Percentiles rank a stretch among this genome's conserved stretches.
phyloP scores from a whole-genome alignment of 768 basidiomycete species.

The Suillus alpinus region DNA sequence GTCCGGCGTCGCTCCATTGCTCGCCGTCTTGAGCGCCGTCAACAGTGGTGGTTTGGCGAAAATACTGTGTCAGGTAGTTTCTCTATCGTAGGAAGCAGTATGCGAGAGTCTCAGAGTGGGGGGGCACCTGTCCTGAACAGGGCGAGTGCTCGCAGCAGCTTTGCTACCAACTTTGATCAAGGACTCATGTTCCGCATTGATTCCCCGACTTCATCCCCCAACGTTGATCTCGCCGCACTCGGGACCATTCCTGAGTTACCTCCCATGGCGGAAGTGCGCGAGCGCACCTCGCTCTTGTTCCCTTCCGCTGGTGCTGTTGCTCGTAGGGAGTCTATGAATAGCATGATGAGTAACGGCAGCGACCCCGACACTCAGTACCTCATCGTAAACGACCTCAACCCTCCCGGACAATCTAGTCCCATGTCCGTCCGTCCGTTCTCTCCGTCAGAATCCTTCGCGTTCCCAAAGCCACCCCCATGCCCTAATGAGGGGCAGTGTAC shows the following conservation, averaged over 20 bases:
- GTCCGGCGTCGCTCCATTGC: slow-evolving; percentile 45
- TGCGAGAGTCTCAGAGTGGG: slow-evolving; percentile 13
- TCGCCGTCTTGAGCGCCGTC: slow-evolving; percentile 41
- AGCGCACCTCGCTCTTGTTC: slow-evolving; percentile 25
- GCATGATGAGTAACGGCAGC: slow-evolving; percentile 34
- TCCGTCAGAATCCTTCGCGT: slow-evolving; percentile 63
- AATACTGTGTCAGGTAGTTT: slow-evolving; percentile 7
- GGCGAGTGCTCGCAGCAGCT: slow-evolving; percentile 52
- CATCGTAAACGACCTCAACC: slow-evolving; percentile 23
- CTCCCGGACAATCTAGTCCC: slow-evolving; percentile 39
- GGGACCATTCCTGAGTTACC: slow-evolving; percentile 40
- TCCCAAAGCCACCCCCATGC: slow-evolving; percentile 58
- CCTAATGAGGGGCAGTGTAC: neutral
- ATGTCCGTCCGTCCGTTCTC: slow-evolving; percentile 68
- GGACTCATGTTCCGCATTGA: slow-evolving; percentile 26
- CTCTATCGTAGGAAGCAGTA: slow-evolving; percentile 11
- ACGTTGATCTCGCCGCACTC: slow-evolving; percentile 7
- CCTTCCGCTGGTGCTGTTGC: slow-evolving; percentile 22
- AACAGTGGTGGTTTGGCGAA: slow-evolving; percentile 44
- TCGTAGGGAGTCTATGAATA: slow-evolving; percentile 39
- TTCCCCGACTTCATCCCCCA: slow-evolving; percentile 17
- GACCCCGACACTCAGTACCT: slow-evolving; percentile 42
- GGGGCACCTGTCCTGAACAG: slow-evolving; percentile 20
- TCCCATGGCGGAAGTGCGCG: slow-evolving; percentile 54
- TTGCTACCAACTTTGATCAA: slow-evolving; percentile 59